Evolutionary conservation across 2,329 filamentous ascomycete genomes (phyloP).

Genomic region (Calycina marina): DNA sequence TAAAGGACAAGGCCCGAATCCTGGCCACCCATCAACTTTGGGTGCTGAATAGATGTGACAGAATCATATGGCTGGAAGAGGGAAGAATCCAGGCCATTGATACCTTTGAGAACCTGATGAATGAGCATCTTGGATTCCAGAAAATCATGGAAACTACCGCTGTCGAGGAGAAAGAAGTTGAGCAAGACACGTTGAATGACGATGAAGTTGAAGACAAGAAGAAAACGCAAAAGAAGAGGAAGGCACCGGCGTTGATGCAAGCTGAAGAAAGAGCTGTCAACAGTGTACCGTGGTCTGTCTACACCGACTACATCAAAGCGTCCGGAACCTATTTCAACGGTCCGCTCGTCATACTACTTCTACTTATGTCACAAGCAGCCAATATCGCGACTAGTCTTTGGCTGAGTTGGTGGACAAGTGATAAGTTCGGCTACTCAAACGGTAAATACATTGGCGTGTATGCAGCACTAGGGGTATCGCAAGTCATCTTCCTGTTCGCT

Average conservation of each 20-base stretch:
- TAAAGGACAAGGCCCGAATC: conserved; percentile 80
- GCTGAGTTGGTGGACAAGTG: conserved; percentile 27
- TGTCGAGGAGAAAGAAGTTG: conserved; percentile 47
- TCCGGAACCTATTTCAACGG: conserved; percentile 43
- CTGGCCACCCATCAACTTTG: conserved; percentile 92
- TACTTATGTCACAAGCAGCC: conserved; percentile 54
- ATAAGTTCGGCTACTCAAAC: conserved; percentile 45
- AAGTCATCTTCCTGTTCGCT: conserved; percentile 62
- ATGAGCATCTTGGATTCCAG: conserved; percentile 61
- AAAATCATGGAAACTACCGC: conserved; percentile 73
- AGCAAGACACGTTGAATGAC: conserved; percentile 31
- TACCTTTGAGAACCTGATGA: conserved; percentile 81
- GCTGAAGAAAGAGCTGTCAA: conserved; percentile 46
- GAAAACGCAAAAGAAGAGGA: conserved; percentile 31
- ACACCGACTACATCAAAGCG: conserved; percentile 48
- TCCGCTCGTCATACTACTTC: conserved; percentile 37
- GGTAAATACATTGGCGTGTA: conserved; percentile 61
- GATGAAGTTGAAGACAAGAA: conserved; percentile 31
- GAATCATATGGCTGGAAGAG: conserved; percentile 85
- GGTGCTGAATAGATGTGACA: conserved; percentile 78
- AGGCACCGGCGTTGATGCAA: conserved; percentile 55
- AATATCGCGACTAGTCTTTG: conserved; percentile 84
- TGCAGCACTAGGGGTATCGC: conserved; percentile 54
- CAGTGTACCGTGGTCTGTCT: conserved; percentile 48
- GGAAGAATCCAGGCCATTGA: conserved; percentile 75